Evolutionary conservation across 495 filamentous ascomycete genomes (phyloP).

Genomic region (Aspergillus incahuasiensis): DNA sequence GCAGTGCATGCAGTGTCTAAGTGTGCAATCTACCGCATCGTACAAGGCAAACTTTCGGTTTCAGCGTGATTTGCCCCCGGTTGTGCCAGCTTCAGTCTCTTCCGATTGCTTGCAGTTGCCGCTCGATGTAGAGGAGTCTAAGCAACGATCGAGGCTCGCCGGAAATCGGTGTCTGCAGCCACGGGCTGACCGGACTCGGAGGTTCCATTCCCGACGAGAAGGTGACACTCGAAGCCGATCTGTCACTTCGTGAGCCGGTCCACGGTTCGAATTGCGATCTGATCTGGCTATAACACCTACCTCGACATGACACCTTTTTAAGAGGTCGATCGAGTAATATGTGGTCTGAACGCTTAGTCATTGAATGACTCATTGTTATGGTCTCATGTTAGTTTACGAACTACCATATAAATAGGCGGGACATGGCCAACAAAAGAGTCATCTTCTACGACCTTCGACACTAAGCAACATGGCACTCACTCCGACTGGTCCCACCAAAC

Average conservation of each 20-base stretch:
- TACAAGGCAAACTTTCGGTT: slow-evolving; percentile 22
- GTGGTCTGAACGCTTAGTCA: background rate
- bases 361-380: background rate
- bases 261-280: background rate
- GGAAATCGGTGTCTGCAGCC: slow-evolving; percentile 21
- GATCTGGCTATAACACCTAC: background rate
- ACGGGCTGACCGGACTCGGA: slow-evolving; percentile 20
- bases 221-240: slow-evolving; percentile 22
- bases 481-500: slow-evolving; percentile 9
- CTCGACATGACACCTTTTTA: background rate
- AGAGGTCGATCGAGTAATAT: background rate
- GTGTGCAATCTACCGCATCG: slow-evolving; percentile 18
- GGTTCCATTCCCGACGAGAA: slow-evolving; percentile 19
- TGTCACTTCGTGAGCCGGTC: slow-evolving; percentile 20
- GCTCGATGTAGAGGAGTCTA: slow-evolving; percentile 23
- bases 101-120: slow-evolving; percentile 19
- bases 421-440: background rate
- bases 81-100: slow-evolving; percentile 13
- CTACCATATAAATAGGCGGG: background rate
- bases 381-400: background rate
- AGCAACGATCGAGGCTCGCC: slow-evolving; percentile 19
- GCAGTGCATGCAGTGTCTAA: slow-evolving; percentile 38
- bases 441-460: background rate
- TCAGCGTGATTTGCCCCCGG: slow-evolving; percentile 16
- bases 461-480: background rate